Conservation (phyloP, 805 yeast species). For the Pichia heedii region DNA sequence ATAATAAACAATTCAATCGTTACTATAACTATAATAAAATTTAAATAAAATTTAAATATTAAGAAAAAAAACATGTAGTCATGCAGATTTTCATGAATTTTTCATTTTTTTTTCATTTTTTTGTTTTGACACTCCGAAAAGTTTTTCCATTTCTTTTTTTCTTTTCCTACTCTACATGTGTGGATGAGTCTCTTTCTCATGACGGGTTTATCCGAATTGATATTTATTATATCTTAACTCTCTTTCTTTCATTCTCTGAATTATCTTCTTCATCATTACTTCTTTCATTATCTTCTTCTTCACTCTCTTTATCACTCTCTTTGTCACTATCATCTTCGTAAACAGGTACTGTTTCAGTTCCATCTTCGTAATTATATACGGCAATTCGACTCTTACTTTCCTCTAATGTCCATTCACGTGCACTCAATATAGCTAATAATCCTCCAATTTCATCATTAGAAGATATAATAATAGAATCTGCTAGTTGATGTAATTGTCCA, state of each 20-base stretch:
- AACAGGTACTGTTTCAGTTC: background rate
- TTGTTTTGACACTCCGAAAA: no score
- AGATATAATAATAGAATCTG: background rate
- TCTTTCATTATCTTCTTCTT: slow-evolving; percentile 1
- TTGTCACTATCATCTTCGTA: background rate
- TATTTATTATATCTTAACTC: background rate
- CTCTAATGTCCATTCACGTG: background rate
- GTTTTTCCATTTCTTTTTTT: no score
- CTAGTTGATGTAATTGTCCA: background rate
- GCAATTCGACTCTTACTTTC: background rate
- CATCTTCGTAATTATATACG: background rate
- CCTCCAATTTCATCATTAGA: background rate
- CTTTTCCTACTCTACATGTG: no score
- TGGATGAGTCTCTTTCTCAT: no score
- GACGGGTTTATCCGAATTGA: no score
- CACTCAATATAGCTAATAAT: background rate
- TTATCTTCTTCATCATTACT: slow-evolving; percentile 3
- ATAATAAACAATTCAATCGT: no score
- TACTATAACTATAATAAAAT: no score
- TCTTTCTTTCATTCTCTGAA: background rate
- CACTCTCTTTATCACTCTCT: background rate
- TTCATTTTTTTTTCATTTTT: no score
- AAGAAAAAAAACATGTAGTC: no score
- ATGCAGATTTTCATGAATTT: no score
- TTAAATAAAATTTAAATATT: no score